Percentiles rank a stretch among this genome's conserved stretches.
These are phyloP conservation scores for Iris macrosiphon DNA, from an alignment of 106 monocot genomes.

Conservation along the genomic window DNA sequence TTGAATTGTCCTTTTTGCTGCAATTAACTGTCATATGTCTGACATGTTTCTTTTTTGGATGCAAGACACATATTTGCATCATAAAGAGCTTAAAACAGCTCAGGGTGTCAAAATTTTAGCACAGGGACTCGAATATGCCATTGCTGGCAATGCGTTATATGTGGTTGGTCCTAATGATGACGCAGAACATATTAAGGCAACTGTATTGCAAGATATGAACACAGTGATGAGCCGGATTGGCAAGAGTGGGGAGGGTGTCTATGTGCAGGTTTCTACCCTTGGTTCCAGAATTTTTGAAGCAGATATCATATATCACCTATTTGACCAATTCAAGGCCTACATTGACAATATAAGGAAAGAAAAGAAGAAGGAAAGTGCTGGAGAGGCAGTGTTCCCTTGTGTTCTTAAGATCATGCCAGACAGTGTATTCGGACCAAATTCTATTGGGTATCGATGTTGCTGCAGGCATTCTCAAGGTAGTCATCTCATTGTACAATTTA, in stretches of 20 bases:
- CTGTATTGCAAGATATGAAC: constrained; percentile 73
- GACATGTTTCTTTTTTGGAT: constrained; percentile 24
- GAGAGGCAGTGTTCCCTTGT: constrained; percentile 90
- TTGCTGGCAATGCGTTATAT: constrained; percentile 76
- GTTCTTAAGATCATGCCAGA: constrained; percentile 79
- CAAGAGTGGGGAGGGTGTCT: constrained; percentile 86
- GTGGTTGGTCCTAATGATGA: constrained; percentile 62
- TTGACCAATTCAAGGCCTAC: constrained; percentile 91
- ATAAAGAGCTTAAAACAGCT: too few species aligned
- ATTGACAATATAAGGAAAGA: constrained; percentile 73
- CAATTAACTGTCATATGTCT: background rate
- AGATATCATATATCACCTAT: constrained; percentile 91
- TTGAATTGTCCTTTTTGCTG: too few species aligned
- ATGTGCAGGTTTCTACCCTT: constrained; percentile 84
- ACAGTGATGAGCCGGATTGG: constrained; percentile 72
- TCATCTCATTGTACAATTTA: too few species aligned
- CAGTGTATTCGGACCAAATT: constrained; percentile 80
- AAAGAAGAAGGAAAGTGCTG: constrained; percentile 79
- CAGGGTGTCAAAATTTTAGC: too few species aligned
- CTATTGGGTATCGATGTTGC: constrained; percentile 81
- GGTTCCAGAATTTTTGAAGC: constrained; percentile 88
- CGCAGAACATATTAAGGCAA: constrained; percentile 51
- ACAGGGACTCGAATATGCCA: constrained; percentile 80
- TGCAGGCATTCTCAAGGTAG: constrained; percentile 76
- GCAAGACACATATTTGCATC: too few species aligned